Evolutionary conservation across 1,284 basidiomycete genomes (phyloP).

Genomic region (Malassezia restricta): DNA sequence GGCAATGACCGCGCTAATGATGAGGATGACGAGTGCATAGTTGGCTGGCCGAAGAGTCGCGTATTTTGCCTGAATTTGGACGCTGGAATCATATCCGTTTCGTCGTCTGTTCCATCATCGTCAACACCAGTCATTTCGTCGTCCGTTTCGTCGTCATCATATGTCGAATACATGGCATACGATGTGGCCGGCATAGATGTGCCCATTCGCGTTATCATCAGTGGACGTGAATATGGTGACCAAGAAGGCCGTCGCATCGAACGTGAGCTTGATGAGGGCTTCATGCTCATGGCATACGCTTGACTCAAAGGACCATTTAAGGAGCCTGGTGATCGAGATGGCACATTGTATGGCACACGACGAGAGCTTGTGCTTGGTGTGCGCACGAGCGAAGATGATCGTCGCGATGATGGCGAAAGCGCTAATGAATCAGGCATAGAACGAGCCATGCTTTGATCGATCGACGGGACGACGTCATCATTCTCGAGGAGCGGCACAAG

Average conservation of each 20-base stretch:
- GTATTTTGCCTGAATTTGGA: neutral
- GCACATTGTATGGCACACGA: slow-evolving; percentile 12
- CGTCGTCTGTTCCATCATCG: slow-evolving; percentile 36
- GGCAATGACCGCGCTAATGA: slow-evolving; percentile 1
- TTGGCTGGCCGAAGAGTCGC: neutral
- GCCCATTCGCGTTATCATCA: slow-evolving; percentile 13
- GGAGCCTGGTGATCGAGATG: slow-evolving; percentile 8
- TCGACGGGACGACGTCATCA: slow-evolving; percentile 3
- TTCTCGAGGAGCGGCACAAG: slow-evolving; percentile 29
- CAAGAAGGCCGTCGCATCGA: neutral
- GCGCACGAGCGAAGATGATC: slow-evolving; percentile 2
- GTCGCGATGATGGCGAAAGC: slow-evolving; percentile 8
- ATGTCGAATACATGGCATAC: slow-evolving; percentile 7
- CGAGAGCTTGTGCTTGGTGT: slow-evolving; percentile 1
- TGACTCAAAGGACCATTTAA: slow-evolving; percentile 2
- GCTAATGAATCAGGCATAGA: neutral
- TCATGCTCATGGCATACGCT: slow-evolving; percentile 21
- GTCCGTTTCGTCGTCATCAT: slow-evolving; percentile 42
- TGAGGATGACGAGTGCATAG: neutral
- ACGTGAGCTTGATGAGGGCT: slow-evolving; percentile 17
- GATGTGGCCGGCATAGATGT: slow-evolving; percentile 17
- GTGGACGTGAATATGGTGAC: slow-evolving; percentile 4
- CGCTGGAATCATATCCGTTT: slow-evolving; percentile 18
- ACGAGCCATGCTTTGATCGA: slow-evolving; percentile 5
- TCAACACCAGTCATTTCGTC: slow-evolving; percentile 37